Base-by-base conservation (phyloP, 140 eudicot species). In the Stevia rebaudiana region DNA sequence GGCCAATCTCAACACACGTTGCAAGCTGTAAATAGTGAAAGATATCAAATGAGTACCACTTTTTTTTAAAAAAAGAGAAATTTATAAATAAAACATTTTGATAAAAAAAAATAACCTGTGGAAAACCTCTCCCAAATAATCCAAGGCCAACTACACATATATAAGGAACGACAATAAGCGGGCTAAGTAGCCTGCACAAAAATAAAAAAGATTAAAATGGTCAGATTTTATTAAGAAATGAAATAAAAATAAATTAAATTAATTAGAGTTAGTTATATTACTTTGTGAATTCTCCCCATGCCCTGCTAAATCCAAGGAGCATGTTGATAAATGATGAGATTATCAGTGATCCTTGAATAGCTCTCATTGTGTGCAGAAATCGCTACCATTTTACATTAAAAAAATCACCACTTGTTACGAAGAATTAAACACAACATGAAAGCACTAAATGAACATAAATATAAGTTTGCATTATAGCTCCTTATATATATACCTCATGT, bases 281-380 rank as follows among this genome's bases (percentile, higher is more conserved):
- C 97, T 85, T 86, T 41, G 88, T 86, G 53, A 86, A 81, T 5
- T 84, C 86, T 71, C 88, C 95, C 97, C 97, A 90, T 0, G 80
- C 80, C 70, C 80, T 68, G 77, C 95, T 74, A 71, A 79, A 90
- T 69, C 97, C 97, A 51, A 86, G 80, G 13, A 90, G 67, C 58
- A 90, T 90, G 73, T 85, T 84, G 48, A 86, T 36, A 55, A 86
- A 80, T 9, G 97, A 90, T 9, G 97, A 90, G 42, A 90, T 87
- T 30, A 90, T 86, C 28, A 90, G 77, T 13, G 97, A 82, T 76
- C 97, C 97, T 76, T 90, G 97, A 71, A 90, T 76, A 24, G 95
- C 89, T 73, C 97, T 82, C 79, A 86, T 90, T 11, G 87, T 86
- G 80, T 77, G 97, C 21, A 80, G 36, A 76, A 90, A 90, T 76